These are phyloP conservation scores for Ceratocystis diversiconidia DNA, from an alignment of 2,329 filamentous ascomycete genomes.

Conservation along the genomic window DNA sequence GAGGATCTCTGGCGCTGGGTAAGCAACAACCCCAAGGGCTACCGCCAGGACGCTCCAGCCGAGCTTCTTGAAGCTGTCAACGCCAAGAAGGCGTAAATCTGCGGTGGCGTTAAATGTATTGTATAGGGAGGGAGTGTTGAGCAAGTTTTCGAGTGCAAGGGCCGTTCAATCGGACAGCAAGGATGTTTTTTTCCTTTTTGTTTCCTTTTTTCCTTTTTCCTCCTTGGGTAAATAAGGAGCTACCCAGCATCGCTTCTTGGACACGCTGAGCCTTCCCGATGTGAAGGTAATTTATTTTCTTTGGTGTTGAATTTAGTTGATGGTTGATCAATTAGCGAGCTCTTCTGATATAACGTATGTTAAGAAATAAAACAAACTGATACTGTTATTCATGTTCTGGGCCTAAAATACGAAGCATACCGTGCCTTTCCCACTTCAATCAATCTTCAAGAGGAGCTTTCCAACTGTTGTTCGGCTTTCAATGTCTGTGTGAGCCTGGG, in stretches of 20 bases:
- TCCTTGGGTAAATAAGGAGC: neutral
- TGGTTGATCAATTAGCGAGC: neutral
- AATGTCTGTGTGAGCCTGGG: conserved; percentile 60
- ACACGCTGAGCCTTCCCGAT: neutral
- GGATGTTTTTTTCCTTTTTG: neutral
- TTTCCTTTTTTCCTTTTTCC: neutral
- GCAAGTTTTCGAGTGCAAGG: neutral
- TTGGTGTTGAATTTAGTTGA: neutral
- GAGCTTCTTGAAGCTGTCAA: conserved; percentile 57
- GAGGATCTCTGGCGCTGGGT: conserved; percentile 95
- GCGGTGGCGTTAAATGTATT: neutral
- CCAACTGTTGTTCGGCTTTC: conserved; percentile 72
- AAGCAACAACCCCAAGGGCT: conserved; percentile 88
- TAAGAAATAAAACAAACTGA: conserved; percentile 20
- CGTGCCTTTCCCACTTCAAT: conserved; percentile 21
- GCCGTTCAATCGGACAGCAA: neutral
- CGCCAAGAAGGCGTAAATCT: conserved; percentile 28
- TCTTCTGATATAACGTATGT: neutral
- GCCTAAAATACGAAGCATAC: neutral
- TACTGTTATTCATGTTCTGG: conserved; percentile 13
- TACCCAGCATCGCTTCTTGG: neutral
- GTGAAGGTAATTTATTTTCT: neutral
- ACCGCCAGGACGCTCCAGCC: conserved; percentile 78
- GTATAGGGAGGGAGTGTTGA: neutral
- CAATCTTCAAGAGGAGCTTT: conserved; percentile 62